phyloP scores from a whole-genome alignment of 2,329 filamentous ascomycete species.

The Acrodontium crateriforme region DNA sequence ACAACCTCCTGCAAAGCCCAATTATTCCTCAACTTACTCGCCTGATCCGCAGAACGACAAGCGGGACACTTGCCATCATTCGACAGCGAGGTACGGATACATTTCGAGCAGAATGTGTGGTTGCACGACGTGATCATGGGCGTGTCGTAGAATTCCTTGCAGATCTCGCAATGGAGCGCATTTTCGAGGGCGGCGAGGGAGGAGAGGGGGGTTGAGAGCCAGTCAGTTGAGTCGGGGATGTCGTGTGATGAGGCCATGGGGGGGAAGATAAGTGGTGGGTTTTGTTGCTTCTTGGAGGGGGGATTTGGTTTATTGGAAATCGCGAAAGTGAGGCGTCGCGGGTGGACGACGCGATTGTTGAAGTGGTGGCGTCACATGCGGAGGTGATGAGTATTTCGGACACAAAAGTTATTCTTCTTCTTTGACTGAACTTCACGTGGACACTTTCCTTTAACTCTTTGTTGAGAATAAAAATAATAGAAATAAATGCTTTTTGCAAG shows the following conservation, averaged over 20 bases:
- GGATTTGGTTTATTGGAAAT: too few species aligned
- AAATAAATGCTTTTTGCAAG: too few species aligned
- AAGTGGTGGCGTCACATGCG: too few species aligned
- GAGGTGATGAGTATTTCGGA: too few species aligned
- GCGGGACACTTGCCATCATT: constrained; percentile 77
- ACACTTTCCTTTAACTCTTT: too few species aligned
- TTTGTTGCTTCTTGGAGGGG: too few species aligned
- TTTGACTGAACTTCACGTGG: too few species aligned
- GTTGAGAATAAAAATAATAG: too few species aligned
- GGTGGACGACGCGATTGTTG: too few species aligned
- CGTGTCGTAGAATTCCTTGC: constrained; percentile 92
- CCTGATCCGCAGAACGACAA: constrained; percentile 67
- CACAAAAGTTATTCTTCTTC: too few species aligned
- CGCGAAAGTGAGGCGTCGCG: too few species aligned
- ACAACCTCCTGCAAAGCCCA: constrained; percentile 76
- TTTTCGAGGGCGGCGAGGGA: constrained; percentile 61
- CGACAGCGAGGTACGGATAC: constrained; percentile 75
- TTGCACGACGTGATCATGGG: constrained; percentile 91
- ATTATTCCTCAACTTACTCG: constrained; percentile 72
- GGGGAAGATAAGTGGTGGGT: too few species aligned
- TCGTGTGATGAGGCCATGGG: constrained; percentile 18
- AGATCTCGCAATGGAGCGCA: constrained; percentile 85
- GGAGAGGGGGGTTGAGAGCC: constrained; percentile 57
- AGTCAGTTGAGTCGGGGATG: constrained; percentile 70
- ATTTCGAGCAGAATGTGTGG: constrained; percentile 93